phyloP scores from a whole-genome alignment of 2,329 filamentous ascomycete genomes.

The Fusarium nygamai region DNA sequence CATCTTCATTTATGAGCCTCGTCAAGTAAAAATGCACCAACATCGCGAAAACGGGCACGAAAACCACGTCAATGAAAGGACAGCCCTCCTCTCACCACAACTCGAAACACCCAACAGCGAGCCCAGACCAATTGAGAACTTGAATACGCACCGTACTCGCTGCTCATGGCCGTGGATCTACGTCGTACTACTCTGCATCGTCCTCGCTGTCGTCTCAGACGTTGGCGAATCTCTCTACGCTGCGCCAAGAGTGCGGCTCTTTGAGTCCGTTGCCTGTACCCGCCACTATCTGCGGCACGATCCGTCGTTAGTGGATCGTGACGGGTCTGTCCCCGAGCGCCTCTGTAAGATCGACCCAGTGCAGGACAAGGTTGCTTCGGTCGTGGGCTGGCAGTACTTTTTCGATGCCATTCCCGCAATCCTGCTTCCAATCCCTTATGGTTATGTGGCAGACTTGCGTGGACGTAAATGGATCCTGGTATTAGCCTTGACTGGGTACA shows the following conservation, averaged over 20 bases:
- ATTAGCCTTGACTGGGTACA: neutral
- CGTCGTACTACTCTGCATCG: neutral
- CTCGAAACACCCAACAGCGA: neutral
- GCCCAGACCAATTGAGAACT: neutral
- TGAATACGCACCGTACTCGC: neutral
- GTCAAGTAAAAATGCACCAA: neutral
- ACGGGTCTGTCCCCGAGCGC: neutral
- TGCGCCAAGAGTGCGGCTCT: conserved; percentile 5
- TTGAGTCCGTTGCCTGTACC: conserved; percentile 3
- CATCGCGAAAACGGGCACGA: neutral
- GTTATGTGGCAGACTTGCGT: neutral
- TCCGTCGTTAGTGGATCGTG: conserved; percentile 1
- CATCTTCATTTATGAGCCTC: neutral
- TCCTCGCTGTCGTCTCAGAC: neutral
- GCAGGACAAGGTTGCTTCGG: conserved; percentile 1
- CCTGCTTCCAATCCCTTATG: neutral
- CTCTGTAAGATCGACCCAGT: neutral
- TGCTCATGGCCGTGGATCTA: conserved; percentile 5
- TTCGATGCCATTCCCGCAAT: neutral
- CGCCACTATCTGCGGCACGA: conserved; percentile 3
- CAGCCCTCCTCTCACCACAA: neutral
- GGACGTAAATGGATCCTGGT: conserved; percentile 1
- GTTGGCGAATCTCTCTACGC: neutral
- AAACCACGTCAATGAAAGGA: neutral
- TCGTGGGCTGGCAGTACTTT: conserved; percentile 7